Base-by-base conservation (phyloP, 208 protist species). In the Acanthamoeba triangularis region DNA sequence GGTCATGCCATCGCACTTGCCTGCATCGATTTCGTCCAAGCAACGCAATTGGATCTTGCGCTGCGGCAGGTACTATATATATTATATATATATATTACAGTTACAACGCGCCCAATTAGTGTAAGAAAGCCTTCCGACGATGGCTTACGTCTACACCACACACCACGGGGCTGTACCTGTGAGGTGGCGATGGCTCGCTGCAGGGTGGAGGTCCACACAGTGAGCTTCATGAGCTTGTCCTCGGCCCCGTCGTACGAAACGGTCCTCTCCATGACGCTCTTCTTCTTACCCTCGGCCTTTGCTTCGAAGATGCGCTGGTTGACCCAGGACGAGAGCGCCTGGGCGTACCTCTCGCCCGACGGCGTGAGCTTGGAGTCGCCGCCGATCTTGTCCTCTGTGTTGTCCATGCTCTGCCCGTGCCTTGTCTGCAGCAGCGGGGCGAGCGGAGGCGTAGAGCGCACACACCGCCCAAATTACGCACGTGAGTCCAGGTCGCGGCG, bases 371-470 rank as follows among this genome's bases (percentile, higher is more conserved):
- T 33, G 11, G 95, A 95, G 69, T 96, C 94, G 35, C 96, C 95
- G 52, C 95, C 96, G 37, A 98, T 98, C 85, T 94, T 95, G 18
- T 95, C 59, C n/a, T 90, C 47, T 1, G 88, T 49, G 87, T 98
- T 98, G 72, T 97, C 98, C 82, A 96, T 96, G 59, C 87, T 96
- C 65, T 98, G 95, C 61, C 97, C 97, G 74, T 98, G 97, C 52
- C 97, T 35, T 20, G 96, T 97, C 59, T 95, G 76, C 44, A 0
- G 44, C 7, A 13, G 44, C 13, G 44, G 44, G 44, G 80, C 92
- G 95, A 56, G 47, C 95, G 85, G 84, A 0, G 25, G 25, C 14
- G 13, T 30, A 49, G 33, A 30, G 25, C 6, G 3, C 25, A 14
- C 41, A 28, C 3, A 8, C n/a, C n/a, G n/a, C n/a, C n/a, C n/a